Conservation (phyloP, 257 asterid genomes). For the Mitragyna speciosa region DNA sequence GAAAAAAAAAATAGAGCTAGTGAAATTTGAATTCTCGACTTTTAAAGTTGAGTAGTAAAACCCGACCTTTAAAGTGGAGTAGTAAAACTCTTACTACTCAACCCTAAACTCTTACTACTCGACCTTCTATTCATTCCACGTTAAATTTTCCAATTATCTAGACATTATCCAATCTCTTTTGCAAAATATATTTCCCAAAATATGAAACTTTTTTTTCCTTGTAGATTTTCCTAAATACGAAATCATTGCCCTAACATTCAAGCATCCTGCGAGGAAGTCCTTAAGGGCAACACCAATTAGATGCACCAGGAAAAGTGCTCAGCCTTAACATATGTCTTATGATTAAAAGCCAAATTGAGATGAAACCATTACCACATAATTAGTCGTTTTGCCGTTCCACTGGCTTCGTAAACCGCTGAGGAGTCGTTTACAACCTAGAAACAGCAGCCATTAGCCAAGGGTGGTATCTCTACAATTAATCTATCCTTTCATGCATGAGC, state of each 20-base stretch:
- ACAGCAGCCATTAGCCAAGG: background rate
- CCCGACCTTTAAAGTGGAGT: no score
- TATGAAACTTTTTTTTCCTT: no score
- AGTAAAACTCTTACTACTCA: no score
- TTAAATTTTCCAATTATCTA: no score
- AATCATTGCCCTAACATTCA: background rate
- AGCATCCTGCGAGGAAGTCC: background rate
- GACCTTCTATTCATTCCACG: no score
- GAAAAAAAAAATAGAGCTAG: no score
- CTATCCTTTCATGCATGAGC: background rate
- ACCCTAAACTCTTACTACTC: no score
- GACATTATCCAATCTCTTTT: no score
- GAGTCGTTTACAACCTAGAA: background rate
- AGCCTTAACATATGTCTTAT: background rate
- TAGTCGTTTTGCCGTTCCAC: background rate
- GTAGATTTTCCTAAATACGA: background rate
- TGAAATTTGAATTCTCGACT: no score
- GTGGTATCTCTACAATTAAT: background rate
- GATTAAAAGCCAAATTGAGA: background rate
- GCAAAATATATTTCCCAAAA: no score
- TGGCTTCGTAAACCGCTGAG: background rate
- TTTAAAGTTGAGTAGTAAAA: no score
- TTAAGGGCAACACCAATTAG: background rate
- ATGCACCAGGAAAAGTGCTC: background rate
- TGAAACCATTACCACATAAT: background rate